Base-by-base conservation (phyloP, 2,329 filamentous ascomycete genomes). In the Botrytis pseudocinerea region DNA sequence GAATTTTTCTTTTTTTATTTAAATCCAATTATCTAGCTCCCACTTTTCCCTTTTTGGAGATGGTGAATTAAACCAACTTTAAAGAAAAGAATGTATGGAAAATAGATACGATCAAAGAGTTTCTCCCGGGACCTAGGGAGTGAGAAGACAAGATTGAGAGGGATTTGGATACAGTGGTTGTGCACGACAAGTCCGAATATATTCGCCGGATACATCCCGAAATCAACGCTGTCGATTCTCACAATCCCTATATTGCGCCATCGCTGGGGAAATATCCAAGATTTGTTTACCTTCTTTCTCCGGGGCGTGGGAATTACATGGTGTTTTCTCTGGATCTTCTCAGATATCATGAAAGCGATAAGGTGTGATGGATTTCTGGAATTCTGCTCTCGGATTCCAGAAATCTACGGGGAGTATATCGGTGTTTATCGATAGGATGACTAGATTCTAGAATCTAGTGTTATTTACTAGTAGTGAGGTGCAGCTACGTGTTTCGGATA, bases 131-230 rank as follows among this genome's bases (percentile, higher is more conserved):
- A 28, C 14, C 28, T 16, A 38, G 14, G 6, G 14, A 6, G n/a
- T 54, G 48, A 54, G 25, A 54, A 54, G 48, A 8, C 1, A 54
- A 28, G 2, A 28, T 6, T 54, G 2, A 8, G n/a, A 54, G 25
- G 51, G 51, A 18, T 28, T 54, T 28, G 25, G 3, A 28, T 16
- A 28, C 1, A 14, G 16, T 54, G 51, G 14, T 54, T n/a, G 51
- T 54, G 14, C 5, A 18, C 5, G 16, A 54, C 2, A 0, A 1
- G n/a, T 7, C 2, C 0, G 12, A 8, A 2, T 25, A 54, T 25
- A 22, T 54, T 28, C 14, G 2, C n/a, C 51, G 6, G 14, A 5
- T 54, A 8, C 16, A 3, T 18, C 14, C n/a, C 5, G 14, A 28
- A 8, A 28, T 18, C 1, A 18, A 18, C 2, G 14, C 28, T 1